phyloP scores from a whole-genome alignment of 768 basidiomycete species.

The Lyophyllum decastes region DNA sequence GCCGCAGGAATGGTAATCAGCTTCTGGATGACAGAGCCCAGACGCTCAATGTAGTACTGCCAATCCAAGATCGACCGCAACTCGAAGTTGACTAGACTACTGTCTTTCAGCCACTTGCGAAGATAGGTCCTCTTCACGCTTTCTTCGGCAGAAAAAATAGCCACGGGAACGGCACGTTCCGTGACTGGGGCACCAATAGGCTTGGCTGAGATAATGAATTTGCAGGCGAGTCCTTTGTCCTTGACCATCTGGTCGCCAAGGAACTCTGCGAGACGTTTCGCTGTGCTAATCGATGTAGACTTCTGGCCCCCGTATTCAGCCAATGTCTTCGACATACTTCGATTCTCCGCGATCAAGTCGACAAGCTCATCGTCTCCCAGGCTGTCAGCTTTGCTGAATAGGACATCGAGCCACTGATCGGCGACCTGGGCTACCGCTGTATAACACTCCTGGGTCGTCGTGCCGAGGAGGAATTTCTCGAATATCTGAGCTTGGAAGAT shows the following conservation, averaged over 20 bases:
- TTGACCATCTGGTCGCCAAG: constrained; percentile 98
- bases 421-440: constrained; percentile 91
- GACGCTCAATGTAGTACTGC: constrained; percentile 96
- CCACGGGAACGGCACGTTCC: constrained; percentile 94
- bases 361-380: constrained; percentile 91
- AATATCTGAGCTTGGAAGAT: constrained; percentile 99
- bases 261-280: constrained; percentile 93
- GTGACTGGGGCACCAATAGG: constrained; percentile 94
- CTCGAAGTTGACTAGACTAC: constrained; percentile 82
- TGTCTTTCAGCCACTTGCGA: constrained; percentile 97
- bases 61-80: constrained; percentile 95
- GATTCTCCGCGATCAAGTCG: constrained; percentile 97
- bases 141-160: constrained; percentile 97
- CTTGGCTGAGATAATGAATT: constrained; percentile 96
- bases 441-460: constrained; percentile 95
- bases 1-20: constrained; percentile 99
- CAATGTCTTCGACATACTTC: constrained; percentile 96
- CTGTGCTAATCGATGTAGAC: constrained; percentile 97
- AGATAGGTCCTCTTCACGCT: constrained; percentile 87
- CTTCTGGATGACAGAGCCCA: constrained; percentile 98
- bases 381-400: constrained; percentile 83
- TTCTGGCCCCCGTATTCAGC: constrained; percentile 97
- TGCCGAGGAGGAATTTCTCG: constrained; percentile 93
- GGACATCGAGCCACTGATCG: constrained; percentile 95
- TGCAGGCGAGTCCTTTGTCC: constrained; percentile 98